Evolutionary conservation across 208 protist genomes (phyloP).

Genomic region (Porcisia hertigi): DNA sequence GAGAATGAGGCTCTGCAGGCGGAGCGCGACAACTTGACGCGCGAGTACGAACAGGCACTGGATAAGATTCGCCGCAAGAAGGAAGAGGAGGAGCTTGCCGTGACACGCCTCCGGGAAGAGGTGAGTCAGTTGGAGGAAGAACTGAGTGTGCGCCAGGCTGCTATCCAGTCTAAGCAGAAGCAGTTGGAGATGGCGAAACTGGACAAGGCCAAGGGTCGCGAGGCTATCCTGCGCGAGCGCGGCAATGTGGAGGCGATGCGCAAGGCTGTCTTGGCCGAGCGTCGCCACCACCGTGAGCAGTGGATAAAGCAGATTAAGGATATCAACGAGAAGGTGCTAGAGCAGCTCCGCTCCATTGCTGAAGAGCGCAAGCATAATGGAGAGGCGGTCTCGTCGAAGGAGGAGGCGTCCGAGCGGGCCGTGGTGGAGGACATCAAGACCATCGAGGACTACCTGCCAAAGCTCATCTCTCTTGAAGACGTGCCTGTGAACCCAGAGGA

Average conservation of each 20-base stretch:
- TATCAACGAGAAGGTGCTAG: constrained; percentile 85
- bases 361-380: constrained; percentile 79
- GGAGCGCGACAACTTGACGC: constrained; percentile 71
- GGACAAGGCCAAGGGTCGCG: constrained; percentile 83
- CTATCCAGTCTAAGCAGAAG: constrained; percentile 81
- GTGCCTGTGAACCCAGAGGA: constrained; percentile 79
- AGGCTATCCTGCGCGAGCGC: constrained; percentile 80
- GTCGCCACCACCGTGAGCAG: constrained; percentile 82
- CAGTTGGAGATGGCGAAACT: constrained; percentile 89
- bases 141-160: constrained; percentile 62
- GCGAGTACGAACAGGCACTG: constrained; percentile 87
- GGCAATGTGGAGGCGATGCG: constrained; percentile 73
- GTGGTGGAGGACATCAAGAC: constrained; percentile 83
- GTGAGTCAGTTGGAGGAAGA: constrained; percentile 83
- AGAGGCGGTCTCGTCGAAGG: constrained; percentile 59
- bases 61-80: constrained; percentile 91
- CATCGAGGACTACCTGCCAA: constrained; percentile 86
- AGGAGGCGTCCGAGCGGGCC: constrained; percentile 77
- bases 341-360: constrained; percentile 65
- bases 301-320: constrained; percentile 92
- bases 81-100: constrained; percentile 77
- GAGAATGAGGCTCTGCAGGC: constrained; percentile 78
- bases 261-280: constrained; percentile 67
- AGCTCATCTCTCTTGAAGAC: constrained; percentile 90
- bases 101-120: constrained; percentile 74